Conservation (phyloP, 2,329 filamentous ascomycete species). For the Cladosporium cucumerinum region DNA sequence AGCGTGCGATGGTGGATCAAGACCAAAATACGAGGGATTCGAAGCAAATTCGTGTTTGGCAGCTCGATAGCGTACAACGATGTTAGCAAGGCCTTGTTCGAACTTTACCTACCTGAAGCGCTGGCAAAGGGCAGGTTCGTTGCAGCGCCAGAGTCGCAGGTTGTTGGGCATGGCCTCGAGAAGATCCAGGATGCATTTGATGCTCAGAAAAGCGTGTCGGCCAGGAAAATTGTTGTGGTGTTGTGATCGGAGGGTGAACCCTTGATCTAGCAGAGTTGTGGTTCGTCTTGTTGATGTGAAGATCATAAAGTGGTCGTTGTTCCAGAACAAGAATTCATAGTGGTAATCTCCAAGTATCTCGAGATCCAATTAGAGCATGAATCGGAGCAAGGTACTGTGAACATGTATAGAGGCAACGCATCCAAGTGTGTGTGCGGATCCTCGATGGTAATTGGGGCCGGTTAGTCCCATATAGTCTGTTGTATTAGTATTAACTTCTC, state of each 20-base stretch:
- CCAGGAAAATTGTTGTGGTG: not conserved
- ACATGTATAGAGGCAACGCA: not conserved
- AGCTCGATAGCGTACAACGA: not conserved
- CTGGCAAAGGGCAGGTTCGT: not conserved
- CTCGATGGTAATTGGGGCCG: not conserved
- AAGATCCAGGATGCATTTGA: not conserved
- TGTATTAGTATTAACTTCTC: not conserved
- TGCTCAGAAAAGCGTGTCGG: not conserved
- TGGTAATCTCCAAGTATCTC: not conserved
- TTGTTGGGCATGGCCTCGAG: not conserved
- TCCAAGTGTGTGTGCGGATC: not conserved
- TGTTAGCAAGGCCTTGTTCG: not conserved
- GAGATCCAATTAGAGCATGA: no score
- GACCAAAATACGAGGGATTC: not conserved
- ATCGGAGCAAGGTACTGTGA: not conserved
- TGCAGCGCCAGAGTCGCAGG: not conserved
- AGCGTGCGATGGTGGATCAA: not conserved
- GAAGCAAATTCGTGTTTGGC: not conserved
- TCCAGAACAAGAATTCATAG: not conserved
- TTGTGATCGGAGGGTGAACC: not conserved
- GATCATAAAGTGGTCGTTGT: not conserved
- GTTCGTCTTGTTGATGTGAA: not conserved
- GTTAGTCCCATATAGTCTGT: not conserved
- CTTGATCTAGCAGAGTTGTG: not conserved
- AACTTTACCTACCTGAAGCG: not conserved